These are phyloP conservation scores for Aphanomyces euteiches DNA, from an alignment of 352 stramenopile species.

Conservation along the genomic window DNA sequence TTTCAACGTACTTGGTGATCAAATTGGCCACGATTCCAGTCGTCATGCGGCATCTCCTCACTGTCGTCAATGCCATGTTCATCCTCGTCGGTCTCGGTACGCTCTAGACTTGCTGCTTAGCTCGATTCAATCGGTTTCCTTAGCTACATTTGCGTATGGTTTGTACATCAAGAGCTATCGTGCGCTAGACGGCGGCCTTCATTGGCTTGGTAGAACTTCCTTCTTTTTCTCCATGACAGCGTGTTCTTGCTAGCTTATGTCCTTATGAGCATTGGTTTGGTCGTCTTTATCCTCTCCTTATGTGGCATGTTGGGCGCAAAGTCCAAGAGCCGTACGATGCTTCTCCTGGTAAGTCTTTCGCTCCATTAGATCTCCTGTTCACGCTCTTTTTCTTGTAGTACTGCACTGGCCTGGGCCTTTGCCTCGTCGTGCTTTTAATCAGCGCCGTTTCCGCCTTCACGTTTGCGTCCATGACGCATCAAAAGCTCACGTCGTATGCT, in stretches of 20 bases:
- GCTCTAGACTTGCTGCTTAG: not conserved
- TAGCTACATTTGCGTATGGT: constrained; percentile 56
- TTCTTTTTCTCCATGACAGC: not conserved
- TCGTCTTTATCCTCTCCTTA: constrained; percentile 59
- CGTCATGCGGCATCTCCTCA: constrained; percentile 81
- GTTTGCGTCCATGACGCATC: constrained; percentile 56
- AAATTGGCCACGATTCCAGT: constrained; percentile 83
- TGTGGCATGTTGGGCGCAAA: constrained; percentile 63
- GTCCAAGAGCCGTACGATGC: constrained; percentile 67
- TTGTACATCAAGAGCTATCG: constrained; percentile 54
- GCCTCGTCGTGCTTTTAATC: constrained; percentile 56
- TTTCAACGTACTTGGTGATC: constrained; percentile 71
- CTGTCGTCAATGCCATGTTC: constrained; percentile 71
- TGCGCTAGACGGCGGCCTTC: constrained; percentile 60
- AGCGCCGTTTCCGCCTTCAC: constrained; percentile 63
- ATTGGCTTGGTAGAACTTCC: constrained; percentile 60
- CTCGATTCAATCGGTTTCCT: not conserved
- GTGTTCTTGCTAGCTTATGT: constrained; percentile 43
- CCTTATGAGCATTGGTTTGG: constrained; percentile 65
- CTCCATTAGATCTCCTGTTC: not conserved
- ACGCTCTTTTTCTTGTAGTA: constrained; percentile 42
- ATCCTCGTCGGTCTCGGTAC: constrained; percentile 48
- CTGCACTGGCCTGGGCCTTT: constrained; percentile 57
- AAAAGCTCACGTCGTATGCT: constrained; percentile 39
- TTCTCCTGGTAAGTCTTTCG: constrained; percentile 60